phyloP scores from a whole-genome alignment of 768 basidiomycete species.

The Basidioascus undulatus region DNA sequence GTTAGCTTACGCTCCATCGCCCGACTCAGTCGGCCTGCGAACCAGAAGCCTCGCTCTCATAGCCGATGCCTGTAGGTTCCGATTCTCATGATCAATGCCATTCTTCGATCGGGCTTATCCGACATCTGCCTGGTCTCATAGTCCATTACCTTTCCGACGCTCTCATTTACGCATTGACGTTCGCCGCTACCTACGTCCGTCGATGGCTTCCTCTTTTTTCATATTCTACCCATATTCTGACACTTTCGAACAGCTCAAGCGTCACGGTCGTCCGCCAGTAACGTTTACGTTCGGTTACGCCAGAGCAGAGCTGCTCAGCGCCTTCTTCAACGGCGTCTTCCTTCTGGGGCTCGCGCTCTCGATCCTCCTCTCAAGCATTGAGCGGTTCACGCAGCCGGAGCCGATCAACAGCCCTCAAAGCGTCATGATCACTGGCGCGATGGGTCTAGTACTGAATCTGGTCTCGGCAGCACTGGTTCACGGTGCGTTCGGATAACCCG shows the following conservation, averaged over 20 bases:
- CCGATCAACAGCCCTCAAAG: slow-evolving; percentile 23
- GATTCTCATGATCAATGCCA: not conserved
- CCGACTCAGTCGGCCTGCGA: slow-evolving; percentile 27
- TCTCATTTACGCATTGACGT: slow-evolving; percentile 19
- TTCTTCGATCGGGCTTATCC: slow-evolving; percentile 1
- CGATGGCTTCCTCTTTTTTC: too few relatives aligned
- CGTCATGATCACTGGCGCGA: slow-evolving; percentile 27
- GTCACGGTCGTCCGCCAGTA: slow-evolving; percentile 20
- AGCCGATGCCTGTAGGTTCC: slow-evolving; percentile 26
- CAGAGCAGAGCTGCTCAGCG: slow-evolving; percentile 31
- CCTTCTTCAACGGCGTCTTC: slow-evolving; percentile 32
- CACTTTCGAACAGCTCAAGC: not conserved
- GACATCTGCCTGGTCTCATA: slow-evolving; percentile 34
- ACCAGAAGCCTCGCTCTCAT: slow-evolving; percentile 32
- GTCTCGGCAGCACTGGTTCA: slow-evolving; percentile 28
- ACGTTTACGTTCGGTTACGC: slow-evolving; percentile 35
- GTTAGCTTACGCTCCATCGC: not conserved
- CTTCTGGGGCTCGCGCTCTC: slow-evolving; percentile 30
- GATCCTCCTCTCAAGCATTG: slow-evolving; percentile 30
- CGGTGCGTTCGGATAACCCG: slow-evolving; percentile 12
- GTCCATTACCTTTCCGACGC: slow-evolving; percentile 16
- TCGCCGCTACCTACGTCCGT: too few relatives aligned
- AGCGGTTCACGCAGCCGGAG: slow-evolving; percentile 29
- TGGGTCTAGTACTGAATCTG: slow-evolving; percentile 28
- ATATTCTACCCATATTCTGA: not conserved